Evolutionary conservation across 805 yeast genomes (phyloP), one percentile per base, ranked within the genome.

Genomic region (Kodamaea lidongshanica): DNA sequence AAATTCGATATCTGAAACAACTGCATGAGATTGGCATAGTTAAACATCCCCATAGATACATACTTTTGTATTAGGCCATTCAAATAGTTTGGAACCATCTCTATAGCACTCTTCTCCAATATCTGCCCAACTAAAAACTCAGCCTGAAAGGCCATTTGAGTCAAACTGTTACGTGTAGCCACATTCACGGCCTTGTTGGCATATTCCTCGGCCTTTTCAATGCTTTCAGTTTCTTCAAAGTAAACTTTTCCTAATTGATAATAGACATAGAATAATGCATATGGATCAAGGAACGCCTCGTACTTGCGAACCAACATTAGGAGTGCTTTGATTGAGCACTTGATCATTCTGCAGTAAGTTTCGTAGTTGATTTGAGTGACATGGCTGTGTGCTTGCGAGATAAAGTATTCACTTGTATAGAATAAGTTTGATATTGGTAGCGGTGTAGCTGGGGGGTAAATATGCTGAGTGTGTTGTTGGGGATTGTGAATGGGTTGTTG

Each of bases 131-230:
- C 58, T 16, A 68, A 35, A 15, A 60, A 44, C 32, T 65, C 70
- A 10, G 59, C 37, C 25, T 49, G 42, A 18, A 65, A 48, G 23
- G 46, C 47, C 14, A 50, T 4, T 6, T 16, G 24, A 44, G 35
- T 5, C 41, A 51, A 35, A 19, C 54, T 40, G 36, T 54, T 54
- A 30, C 63, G 44, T 4, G 41, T 37, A 5, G 64, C 44, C 3
- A 62, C 34, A 0, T 49, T 27, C 2, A 58, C 44, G 2, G 66
- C 56, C 30, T 41, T 42, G 46, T 36, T 58, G 17, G 41, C 56
- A 50, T 48, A 60, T 7, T 56, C 58, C 10, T 65, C 65, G 0
- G 77, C 77, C 21, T 50, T 39, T 16, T 58, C 58, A 11, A 50
- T 38, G 37, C 61, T 59, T 3, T 48, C 48, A 0, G 76, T 71